A percentile compares a stretch with the other conserved stretches of the same genome.
phyloP scores from a whole-genome alignment of 495 filamentous ascomycete species.

The Talaromyces wortmannii region DNA sequence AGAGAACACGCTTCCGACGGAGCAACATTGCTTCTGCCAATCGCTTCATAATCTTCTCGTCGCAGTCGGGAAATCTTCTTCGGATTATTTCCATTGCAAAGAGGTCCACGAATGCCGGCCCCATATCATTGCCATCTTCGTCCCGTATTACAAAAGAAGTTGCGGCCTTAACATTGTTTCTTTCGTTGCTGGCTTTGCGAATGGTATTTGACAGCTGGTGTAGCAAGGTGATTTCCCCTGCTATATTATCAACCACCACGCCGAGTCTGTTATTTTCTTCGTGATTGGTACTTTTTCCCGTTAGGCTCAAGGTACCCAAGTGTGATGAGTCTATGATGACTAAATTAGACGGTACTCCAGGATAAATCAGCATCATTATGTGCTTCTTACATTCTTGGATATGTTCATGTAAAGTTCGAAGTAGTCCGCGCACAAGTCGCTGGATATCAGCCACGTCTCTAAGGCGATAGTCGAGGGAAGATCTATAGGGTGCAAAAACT shows the following conservation, averaged over 20 bases:
- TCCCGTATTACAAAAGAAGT: conserved; percentile 1
- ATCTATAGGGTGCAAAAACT: not conserved
- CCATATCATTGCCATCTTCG: conserved; percentile 5
- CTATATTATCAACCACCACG: not conserved
- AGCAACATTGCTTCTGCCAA: conserved; percentile 1
- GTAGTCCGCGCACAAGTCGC: not conserved
- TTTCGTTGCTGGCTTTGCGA: conserved; percentile 5
- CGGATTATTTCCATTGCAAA: conserved; percentile 1
- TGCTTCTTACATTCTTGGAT: not conserved
- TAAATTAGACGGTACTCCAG: not conserved
- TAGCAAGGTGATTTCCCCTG: not conserved
- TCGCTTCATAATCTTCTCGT: not conserved
- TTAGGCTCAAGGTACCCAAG: not conserved
- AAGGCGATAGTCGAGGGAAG: conserved; percentile 2
- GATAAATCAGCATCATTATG: not conserved
- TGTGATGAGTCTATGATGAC: not conserved
- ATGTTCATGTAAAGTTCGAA: not conserved
- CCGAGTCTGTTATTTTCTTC: not conserved
- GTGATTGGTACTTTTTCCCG: not conserved
- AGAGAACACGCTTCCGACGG: conserved; percentile 3
- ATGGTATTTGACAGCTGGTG: conserved; percentile 6
- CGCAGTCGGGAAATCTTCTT: not conserved
- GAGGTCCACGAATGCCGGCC: not conserved
- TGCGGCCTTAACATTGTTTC: conserved; percentile 1
- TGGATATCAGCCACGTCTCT: not conserved